phyloP scores from a whole-genome alignment of 1,284 basidiomycete genomes.

The Testicularia cyperi region DNA sequence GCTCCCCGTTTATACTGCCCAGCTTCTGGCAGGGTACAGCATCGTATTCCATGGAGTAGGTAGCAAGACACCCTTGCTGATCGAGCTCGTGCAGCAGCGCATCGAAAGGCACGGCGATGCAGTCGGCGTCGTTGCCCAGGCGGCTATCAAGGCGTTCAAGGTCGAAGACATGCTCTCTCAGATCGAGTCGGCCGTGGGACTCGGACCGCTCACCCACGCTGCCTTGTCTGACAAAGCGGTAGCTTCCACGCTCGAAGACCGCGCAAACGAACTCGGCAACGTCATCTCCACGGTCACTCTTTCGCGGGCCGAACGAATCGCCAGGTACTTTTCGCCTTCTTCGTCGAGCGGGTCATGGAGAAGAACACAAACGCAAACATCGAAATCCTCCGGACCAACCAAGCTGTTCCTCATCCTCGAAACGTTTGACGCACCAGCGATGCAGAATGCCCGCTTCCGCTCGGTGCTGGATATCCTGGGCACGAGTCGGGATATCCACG shows the following conservation, averaged over 20 bases:
- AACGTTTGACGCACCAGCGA: conserved; percentile 31
- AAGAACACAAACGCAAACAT: too few species aligned
- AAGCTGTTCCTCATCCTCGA: conserved; percentile 30
- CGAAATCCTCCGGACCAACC: conserved; percentile 9
- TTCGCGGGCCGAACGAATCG: conserved; percentile 29
- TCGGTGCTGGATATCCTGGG: conserved; percentile 25
- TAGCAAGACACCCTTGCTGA: conserved; percentile 20
- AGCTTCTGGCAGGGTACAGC: conserved; percentile 29
- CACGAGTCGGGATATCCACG: conserved; percentile 17
- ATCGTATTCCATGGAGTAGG: conserved; percentile 41
- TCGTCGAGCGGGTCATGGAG: too few species aligned
- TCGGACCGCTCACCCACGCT: conserved; percentile 10
- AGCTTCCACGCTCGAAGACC: background rate
- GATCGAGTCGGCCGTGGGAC: conserved; percentile 21
- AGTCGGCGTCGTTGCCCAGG: conserved; percentile 40
- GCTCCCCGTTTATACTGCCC: conserved; percentile 29
- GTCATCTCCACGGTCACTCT: conserved; percentile 23
- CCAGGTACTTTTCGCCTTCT: conserved; percentile 4
- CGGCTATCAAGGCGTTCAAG: conserved; percentile 36
- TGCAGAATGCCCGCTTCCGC: conserved; percentile 29
- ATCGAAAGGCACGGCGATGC: conserved; percentile 30
- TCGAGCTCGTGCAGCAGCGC: conserved; percentile 8
- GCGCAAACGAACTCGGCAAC: background rate
- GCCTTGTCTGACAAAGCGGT: too few species aligned
- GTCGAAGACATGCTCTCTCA: conserved; percentile 34